Evolutionary conservation across 106 monocot species (phyloP), one percentile per base, ranked within the genome.

Genomic region (Allium sativum): DNA sequence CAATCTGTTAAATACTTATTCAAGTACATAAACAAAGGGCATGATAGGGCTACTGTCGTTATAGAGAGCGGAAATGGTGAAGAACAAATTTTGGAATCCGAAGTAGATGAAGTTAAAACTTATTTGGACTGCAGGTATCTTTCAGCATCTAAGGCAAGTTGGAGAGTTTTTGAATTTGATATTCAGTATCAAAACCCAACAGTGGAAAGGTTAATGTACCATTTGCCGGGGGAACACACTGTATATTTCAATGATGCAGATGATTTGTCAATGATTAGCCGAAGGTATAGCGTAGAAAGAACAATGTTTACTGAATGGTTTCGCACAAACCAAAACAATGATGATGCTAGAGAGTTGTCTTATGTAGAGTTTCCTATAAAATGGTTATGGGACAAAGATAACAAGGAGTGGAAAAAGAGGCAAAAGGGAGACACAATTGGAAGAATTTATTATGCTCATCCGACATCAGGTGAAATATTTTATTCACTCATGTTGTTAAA

Each of bases 31-130:
- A 7, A 31, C 13, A 70, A 60, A 48, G 60, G 57, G 8, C 20
- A 18, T 15, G 55, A 73, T 45, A 17, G 20, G 40, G 18, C 65
- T 15, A 48, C 65, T 50, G 46, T 45, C 10, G 45, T 65, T 7
- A 47, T 57, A 65, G 40, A n/a, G 12, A 51, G 4, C 5, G 5
- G 5, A 0, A 1, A 2, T 2, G 51, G 31, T 3, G 31, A 31
- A 31, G 31, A 31, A 31, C 3, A 3, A 1, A 1, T 3, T 3
- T 31, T 31, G 2, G 3, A 1, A 1, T 3, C 2, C 3, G 31
- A 31, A 31, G 3, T 31, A 31, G 3, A 31, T 31, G 31, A 31
- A 3, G 31, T 31, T 1, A 31, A 31, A 1, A 31, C 31, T 31
- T 31, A 31, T 3, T n/a, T 31, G 3, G 3, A 31, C 3, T 31